phyloP scores from a whole-genome alignment of 441 rosid genomes.

The Heliophila coronopifolia region DNA sequence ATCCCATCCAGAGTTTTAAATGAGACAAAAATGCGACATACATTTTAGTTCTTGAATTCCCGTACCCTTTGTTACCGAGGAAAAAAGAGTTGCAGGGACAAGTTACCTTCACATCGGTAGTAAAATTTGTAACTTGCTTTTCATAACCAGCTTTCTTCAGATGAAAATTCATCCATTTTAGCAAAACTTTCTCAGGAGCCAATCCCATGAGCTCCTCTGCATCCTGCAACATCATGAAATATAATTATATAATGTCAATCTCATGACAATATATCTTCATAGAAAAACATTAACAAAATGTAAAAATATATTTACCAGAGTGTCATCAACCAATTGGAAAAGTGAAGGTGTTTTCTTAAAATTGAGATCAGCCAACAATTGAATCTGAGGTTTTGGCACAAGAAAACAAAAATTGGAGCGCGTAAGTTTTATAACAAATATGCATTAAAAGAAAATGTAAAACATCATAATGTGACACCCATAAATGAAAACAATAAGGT shows the following conservation, averaged over 20 bases:
- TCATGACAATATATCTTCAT: not conserved
- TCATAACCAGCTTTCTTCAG: slow-evolving; percentile 87
- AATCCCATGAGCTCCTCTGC: slow-evolving; percentile 90
- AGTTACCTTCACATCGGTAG: slow-evolving; percentile 90
- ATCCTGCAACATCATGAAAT: slow-evolving; percentile 48
- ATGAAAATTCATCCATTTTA: slow-evolving; percentile 98
- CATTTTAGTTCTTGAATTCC: too few species aligned
- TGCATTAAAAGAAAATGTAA: slow-evolving; percentile 2
- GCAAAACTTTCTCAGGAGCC: slow-evolving; percentile 87
- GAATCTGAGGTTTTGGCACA: slow-evolving; percentile 56
- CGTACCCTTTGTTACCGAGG: too few species aligned
- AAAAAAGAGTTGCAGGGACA: slow-evolving; percentile 15
- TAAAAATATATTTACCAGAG: slow-evolving; percentile 45
- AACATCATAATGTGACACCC: slow-evolving; percentile 1
- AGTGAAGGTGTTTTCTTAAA: slow-evolving; percentile 95
- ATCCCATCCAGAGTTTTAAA: too few species aligned
- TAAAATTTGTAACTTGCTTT: slow-evolving; percentile 85
- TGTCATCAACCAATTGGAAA: slow-evolving; percentile 77
- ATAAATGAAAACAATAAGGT: slow-evolving; percentile 6
- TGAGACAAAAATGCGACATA: too few species aligned
- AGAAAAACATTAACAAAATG: not conserved
- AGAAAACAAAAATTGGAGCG: slow-evolving; percentile 15
- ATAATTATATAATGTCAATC: not conserved
- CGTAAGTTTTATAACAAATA: slow-evolving; percentile 13
- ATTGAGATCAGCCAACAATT: slow-evolving; percentile 89